A percentile compares a stretch with the other conserved stretches of the same genome.
Conservation (phyloP, 2,329 filamentous ascomycete species). For the Fusarium protoensiforme region DNA sequence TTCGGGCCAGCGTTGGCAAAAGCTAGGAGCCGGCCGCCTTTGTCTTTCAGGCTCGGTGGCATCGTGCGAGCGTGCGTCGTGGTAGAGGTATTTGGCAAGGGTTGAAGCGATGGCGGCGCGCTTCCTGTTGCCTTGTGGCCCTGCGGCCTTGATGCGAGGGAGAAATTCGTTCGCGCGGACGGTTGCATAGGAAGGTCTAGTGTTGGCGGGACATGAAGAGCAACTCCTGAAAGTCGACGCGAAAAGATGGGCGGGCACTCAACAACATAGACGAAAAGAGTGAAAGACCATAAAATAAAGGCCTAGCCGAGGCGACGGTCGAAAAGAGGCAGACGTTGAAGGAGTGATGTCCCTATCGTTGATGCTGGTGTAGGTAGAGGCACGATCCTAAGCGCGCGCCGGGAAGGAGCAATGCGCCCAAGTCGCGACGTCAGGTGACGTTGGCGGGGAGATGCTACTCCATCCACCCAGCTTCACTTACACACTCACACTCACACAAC, state of each 20-base stretch:
- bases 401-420: conserved; percentile 23
- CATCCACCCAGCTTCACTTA: not conserved
- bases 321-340: conserved; percentile 11
- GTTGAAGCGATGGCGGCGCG: conserved; percentile 3
- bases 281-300: not conserved
- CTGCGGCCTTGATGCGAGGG: conserved; percentile 14
- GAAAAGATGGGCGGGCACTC: not conserved
- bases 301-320: conserved; percentile 1
- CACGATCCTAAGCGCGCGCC: conserved; percentile 16
- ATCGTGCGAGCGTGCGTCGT: conserved; percentile 30
- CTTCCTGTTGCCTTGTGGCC: conserved; percentile 10
- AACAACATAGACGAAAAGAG: not conserved
- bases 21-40: conserved; percentile 44
- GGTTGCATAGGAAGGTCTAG: conserved; percentile 24
- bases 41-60: conserved; percentile 47
- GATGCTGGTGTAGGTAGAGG: conserved; percentile 8
- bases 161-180: conserved; percentile 18
- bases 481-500: not conserved
- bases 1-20: conserved; percentile 44
- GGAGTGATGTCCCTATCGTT: conserved; percentile 9
- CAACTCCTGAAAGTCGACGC: conserved; percentile 15
- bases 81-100: not conserved
- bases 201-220: conserved; percentile 8
- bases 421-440: conserved; percentile 45
- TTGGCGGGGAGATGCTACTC: conserved; percentile 7